Base-by-base conservation (phyloP, 345 rosid genomes). In the Diplotaxis tenuifolia region DNA sequence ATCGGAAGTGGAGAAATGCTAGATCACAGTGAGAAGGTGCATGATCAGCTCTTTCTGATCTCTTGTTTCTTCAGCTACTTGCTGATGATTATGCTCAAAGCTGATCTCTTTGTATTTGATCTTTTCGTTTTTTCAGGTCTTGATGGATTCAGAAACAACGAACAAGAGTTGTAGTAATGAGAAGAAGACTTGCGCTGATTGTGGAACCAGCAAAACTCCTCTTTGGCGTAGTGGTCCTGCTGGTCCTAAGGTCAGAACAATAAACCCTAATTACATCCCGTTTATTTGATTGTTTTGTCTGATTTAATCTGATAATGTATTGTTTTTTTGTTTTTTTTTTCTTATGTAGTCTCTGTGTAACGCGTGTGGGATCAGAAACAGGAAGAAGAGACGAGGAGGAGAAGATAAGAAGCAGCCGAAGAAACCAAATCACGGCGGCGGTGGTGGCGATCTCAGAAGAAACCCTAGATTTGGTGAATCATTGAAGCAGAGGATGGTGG, bases 141-240 rank as follows among this genome's bases (percentile, higher is more conserved):
- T 21, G 34, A 22, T 68, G 6, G 88, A 82, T 9, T 71, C 72
- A 5, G 84, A 84, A n/a, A 73, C 25, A 23, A 23, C 22, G 18
- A 36, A 11, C 58, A 0, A 67, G 42, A 10, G 74, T 16, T 34
- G 74, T 20, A 6, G 16, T 9, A 70, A 58, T 34, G 61, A 69
- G 23, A 74, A 69, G 59, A 76, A 72, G 75, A 78, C 75, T 29
- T 92, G 97, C 40, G 74, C 57, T 10, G 89, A 92, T 79, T 92
- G 97, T 69, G 87, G 83, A 68, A 86, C 92, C 0, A 88, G 84
- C 22, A 86, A 79, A 84, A 88, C 93, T 0, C 96, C 96, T 38
- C 87, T 91, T 57, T 92, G 96, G 97, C 80, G 97, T 66, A 66
- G 90, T 38, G 97, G 97, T 60, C 96, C 97, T 0, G 83, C 86